Evolutionary conservation across 164 flowering plant species (phyloP), one percentile per base, ranked within the genome.

Genomic region (Cinnamomum chago): DNA sequence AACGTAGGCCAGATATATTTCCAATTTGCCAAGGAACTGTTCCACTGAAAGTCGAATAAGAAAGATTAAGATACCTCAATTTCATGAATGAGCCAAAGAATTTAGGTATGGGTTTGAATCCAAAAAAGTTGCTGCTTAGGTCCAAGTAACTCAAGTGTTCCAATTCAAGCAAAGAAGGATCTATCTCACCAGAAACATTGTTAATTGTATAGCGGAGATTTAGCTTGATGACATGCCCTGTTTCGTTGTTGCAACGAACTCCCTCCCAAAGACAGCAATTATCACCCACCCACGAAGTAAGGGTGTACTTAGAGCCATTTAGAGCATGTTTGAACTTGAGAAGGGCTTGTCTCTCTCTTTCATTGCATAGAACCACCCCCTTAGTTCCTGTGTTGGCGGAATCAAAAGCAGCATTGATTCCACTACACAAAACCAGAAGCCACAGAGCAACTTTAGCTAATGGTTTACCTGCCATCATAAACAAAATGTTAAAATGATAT

Each of bases 11-110:
- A 12, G 79, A 68, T 20, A 77, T 51, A 68, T 77, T 77, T 12
- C 75, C 72, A 15, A 77, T 72, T 14, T 72, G 79, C 20, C 15
- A 50, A 67, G 79, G 79, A 50, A 72, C 25, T 15, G 11, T 20
- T 14, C 79, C 72, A 9, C 0, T 1, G 47, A 76, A 72, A 5
- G 0, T 0, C 1, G 47, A 0, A 6, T 0, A 0, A 40, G 75
- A 60, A 28, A 77, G 55, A 64, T 77, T 30, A 72, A 69, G 24
- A 58, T 72, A 77, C 20, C 47, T 60, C 50, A 72, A 27, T 50
- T 68, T 68, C 3, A 22, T 15, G 13, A 74, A n/a, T 2, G 74
- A 73, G 55, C 77, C 80, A 5, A 78, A 6, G 70, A 60, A 72
- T 2, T 27, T n/a, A n/a, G 79, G 79, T 15, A 77, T 72, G 9